Percentiles rank a stretch among this genome's conserved stretches.
These are phyloP conservation scores for Actinomortierella wolfii DNA, from an alignment of 371 early-diverging fungal species.

Conservation along the genomic window DNA sequence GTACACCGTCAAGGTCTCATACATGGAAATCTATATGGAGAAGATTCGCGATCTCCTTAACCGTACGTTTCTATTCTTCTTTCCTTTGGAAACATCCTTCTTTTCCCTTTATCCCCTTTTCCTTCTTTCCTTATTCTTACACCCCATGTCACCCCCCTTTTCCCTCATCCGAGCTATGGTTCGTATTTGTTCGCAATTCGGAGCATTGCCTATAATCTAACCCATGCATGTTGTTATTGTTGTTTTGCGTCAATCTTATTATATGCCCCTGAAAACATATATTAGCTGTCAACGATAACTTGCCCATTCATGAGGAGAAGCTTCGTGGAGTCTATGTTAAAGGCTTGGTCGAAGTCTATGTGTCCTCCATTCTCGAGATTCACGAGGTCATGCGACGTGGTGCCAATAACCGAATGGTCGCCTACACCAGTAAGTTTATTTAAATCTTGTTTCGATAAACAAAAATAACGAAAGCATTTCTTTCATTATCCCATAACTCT, in stretches of 20 bases:
- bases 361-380: conserved; percentile 91
- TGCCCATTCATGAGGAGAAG: conserved; percentile 96
- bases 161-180: background rate
- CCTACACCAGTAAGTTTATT: conserved; percentile 77
- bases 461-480: background rate
- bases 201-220: too few relatives aligned
- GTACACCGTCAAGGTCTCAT: conserved; percentile 94
- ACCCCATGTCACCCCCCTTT: too few relatives aligned
- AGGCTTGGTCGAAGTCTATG: conserved; percentile 92
- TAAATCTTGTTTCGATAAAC: background rate
- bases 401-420: conserved; percentile 87
- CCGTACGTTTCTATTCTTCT: conserved; percentile 57
- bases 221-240: too few relatives aligned
- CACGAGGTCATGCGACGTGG: conserved; percentile 95
- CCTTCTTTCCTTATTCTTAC: too few relatives aligned
- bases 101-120: background rate
- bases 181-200: background rate
- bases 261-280: background rate
- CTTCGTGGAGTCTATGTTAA: conserved; percentile 94
- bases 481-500: background rate
- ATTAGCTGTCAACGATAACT: conserved; percentile 81
- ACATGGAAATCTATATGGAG: conserved; percentile 99
- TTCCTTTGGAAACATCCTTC: background rate
- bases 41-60: conserved; percentile 95
- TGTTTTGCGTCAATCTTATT: too few relatives aligned